A percentile compares a stretch with the other conserved stretches of the same genome.
phyloP scores from a whole-genome alignment of 1,284 basidiomycete genomes.

The Peniophora sp. region DNA sequence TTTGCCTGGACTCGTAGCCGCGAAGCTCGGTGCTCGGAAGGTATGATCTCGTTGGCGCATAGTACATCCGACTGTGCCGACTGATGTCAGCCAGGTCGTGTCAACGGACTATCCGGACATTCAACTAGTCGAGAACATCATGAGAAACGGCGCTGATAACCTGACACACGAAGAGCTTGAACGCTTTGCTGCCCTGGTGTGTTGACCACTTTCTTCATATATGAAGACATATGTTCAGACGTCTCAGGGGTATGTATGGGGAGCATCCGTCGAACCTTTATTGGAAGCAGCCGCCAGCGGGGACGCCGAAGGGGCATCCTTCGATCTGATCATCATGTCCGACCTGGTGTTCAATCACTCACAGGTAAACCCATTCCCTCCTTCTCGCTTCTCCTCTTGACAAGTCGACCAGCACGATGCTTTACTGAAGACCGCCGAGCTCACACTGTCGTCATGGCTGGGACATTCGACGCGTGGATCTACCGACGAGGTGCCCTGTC shows the following conservation, averaged over 20 bases:
- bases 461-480: not conserved
- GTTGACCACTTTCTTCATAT: slow-evolving; percentile 5
- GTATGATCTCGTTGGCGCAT: slow-evolving; percentile 22
- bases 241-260: slow-evolving; percentile 89
- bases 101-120: slow-evolving; percentile 92
- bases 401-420: slow-evolving; percentile 61
- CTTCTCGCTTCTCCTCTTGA: not conserved
- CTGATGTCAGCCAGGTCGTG: slow-evolving; percentile 46
- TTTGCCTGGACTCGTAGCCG: slow-evolving; percentile 73
- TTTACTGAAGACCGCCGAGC: slow-evolving; percentile 71
- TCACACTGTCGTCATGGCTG: slow-evolving; percentile 20
- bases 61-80: not conserved
- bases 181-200: slow-evolving; percentile 43
- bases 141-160: slow-evolving; percentile 63
- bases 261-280: slow-evolving; percentile 53
- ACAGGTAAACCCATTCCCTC: slow-evolving; percentile 36
- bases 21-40: slow-evolving; percentile 57
- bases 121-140: slow-evolving; percentile 73
- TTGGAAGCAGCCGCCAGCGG: slow-evolving; percentile 28
- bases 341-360: slow-evolving; percentile 91
- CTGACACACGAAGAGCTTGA: slow-evolving; percentile 23
- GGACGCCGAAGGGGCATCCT: slow-evolving; percentile 23
- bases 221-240: not conserved
- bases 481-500: slow-evolving; percentile 32
- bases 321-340: slow-evolving; percentile 83